phyloP scores from a whole-genome alignment of 1,284 basidiomycete genomes.

The Leccinum glutinopallens region DNA sequence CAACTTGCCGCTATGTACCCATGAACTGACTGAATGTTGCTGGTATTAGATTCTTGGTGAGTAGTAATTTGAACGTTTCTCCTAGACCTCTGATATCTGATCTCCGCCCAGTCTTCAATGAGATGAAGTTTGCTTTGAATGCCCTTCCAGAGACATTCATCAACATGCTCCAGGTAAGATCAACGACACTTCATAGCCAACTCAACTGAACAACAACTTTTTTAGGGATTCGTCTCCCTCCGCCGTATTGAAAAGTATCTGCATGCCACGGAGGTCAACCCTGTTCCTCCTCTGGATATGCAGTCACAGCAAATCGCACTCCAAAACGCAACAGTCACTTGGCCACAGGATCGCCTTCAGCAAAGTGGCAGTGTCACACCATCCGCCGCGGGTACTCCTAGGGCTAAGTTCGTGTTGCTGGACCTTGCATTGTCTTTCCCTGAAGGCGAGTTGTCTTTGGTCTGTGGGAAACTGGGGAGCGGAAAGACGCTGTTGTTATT shows the following conservation, averaged over 20 bases:
- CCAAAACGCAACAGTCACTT: slow-evolving; percentile 85
- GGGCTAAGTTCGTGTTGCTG: slow-evolving; percentile 78
- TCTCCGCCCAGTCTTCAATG: slow-evolving; percentile 68
- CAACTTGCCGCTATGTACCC: neutral
- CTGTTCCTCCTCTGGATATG: slow-evolving; percentile 58
- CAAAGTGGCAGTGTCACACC: slow-evolving; percentile 47
- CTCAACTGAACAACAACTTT: slow-evolving; percentile 6
- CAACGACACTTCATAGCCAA: neutral
- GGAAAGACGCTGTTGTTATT: slow-evolving; percentile 84
- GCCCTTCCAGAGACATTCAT: slow-evolving; percentile 90
- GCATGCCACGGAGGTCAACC: slow-evolving; percentile 65
- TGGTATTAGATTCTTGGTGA: slow-evolving; percentile 50
- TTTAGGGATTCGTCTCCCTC: slow-evolving; percentile 80
- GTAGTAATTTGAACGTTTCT: slow-evolving; percentile 11
- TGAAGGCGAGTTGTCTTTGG: slow-evolving; percentile 70
- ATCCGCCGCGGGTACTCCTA: slow-evolving; percentile 71
- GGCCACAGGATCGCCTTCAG: slow-evolving; percentile 75
- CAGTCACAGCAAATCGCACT: slow-evolving; percentile 68
- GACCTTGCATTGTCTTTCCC: slow-evolving; percentile 84
- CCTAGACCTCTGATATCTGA: slow-evolving; percentile 9
- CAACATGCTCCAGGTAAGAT: slow-evolving; percentile 73
- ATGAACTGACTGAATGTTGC: slow-evolving; percentile 6
- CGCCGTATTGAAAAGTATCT: slow-evolving; percentile 92
- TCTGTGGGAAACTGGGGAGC: slow-evolving; percentile 82
- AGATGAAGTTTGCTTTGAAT: slow-evolving; percentile 84